Conservation (phyloP, 2,329 filamentous ascomycete genomes). For the Aspergillus sp. region DNA sequence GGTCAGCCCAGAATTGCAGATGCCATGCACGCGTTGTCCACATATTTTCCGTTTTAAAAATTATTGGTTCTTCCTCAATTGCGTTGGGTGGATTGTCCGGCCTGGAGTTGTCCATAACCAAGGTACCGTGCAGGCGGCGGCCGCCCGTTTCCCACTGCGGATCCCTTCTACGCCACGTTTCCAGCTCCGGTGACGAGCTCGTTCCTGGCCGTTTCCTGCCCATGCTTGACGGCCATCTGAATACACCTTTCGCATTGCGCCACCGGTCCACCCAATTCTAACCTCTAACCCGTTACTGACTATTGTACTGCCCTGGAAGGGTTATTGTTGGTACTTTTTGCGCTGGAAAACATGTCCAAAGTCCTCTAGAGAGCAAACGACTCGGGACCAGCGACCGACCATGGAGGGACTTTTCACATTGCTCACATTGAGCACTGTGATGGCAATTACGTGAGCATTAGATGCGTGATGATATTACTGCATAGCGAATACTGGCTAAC, state of each 20-base stretch:
- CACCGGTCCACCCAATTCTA: neutral
- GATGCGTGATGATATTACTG: neutral
- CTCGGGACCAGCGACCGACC: constrained; percentile 37
- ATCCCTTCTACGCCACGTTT: constrained; percentile 21
- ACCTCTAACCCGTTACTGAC: neutral
- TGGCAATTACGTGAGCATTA: constrained; percentile 61
- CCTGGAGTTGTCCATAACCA: neutral
- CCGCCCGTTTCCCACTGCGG: constrained; percentile 18
- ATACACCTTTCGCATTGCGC: neutral
- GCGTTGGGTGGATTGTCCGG: neutral
- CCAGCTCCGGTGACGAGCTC: constrained; percentile 6
- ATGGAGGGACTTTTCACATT: constrained; percentile 66
- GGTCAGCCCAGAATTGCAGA: neutral
- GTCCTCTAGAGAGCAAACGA: constrained; percentile 26
- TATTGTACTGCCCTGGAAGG: neutral
- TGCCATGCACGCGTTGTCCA: neutral
- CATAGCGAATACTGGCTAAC: constrained; percentile 12
- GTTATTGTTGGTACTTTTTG: constrained; percentile 1
- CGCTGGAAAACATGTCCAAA: constrained; percentile 29
- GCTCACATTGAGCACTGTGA: constrained; percentile 64
- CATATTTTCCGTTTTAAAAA: neutral
- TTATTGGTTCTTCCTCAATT: neutral
- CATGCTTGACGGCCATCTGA: neutral
- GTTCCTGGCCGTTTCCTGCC: neutral
- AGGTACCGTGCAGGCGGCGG: neutral